Evolutionary conservation across 2,329 filamentous ascomycete genomes (phyloP).

Genomic region (Scytalidium sp.): DNA sequence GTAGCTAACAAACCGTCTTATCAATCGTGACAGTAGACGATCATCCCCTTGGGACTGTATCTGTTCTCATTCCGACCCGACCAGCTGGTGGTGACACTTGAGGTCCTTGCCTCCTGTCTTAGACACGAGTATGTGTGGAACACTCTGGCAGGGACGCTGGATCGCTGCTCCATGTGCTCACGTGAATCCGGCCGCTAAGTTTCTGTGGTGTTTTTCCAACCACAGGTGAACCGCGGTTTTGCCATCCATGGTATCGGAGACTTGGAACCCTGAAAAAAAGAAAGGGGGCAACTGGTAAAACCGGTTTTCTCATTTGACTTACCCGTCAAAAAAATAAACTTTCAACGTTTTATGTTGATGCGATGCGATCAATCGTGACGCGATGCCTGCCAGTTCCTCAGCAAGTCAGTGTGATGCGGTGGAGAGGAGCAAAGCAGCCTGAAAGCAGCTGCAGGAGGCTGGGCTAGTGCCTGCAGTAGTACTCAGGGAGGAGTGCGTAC

Average conservation of each 20-base stretch:
- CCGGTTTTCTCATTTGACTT: constrained; percentile 3
- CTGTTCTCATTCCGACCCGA: not conserved
- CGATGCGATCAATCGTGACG: not conserved
- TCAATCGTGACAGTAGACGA: not conserved
- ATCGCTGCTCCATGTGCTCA: constrained; percentile 19
- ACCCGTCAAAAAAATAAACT: constrained; percentile 11
- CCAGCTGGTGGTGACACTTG: not conserved
- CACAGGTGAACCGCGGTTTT: not conserved
- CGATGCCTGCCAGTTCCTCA: not conserved
- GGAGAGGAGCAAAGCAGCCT: not conserved
- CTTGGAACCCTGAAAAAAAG: not conserved
- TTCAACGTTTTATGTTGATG: not conserved
- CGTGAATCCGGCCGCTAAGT: constrained; percentile 12
- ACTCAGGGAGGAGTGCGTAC: not conserved
- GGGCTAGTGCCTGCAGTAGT: not conserved
- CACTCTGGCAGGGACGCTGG: constrained; percentile 10
- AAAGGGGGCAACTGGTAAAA: constrained; percentile 8
- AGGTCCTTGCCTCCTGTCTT: not conserved
- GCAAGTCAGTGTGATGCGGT: not conserved
- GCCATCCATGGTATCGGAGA: not conserved
- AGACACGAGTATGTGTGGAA: not conserved
- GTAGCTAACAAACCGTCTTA: not conserved
- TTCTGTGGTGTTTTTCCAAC: not conserved
- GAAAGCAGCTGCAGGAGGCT: not conserved
- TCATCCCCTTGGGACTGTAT: not conserved